Conservation (phyloP, 164 flowering plant species). For the Tetrastigma voinierianum region DNA sequence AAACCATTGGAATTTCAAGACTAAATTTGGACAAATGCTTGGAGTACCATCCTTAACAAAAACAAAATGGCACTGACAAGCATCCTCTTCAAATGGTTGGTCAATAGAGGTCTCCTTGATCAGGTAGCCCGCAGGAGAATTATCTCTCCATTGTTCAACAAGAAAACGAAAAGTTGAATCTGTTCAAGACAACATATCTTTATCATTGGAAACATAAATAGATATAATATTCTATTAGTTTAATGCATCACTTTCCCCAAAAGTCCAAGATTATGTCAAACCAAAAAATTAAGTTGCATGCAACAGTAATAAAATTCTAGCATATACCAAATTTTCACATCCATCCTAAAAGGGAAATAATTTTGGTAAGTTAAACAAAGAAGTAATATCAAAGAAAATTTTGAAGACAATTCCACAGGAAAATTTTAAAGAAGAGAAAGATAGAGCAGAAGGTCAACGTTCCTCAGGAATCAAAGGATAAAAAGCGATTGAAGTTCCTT, state of each 20-base stretch:
- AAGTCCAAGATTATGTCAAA: background rate
- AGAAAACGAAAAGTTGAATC: conserved; percentile 84
- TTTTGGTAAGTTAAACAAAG: too few species aligned
- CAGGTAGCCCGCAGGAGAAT: conserved; percentile 71
- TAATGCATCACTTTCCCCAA: background rate
- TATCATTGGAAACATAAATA: background rate
- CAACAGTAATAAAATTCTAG: background rate
- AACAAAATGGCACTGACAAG: conserved; percentile 78
- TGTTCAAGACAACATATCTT: conserved; percentile 25
- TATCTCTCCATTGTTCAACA: conserved; percentile 78
- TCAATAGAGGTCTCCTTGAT: conserved; percentile 81
- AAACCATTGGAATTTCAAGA: conserved; percentile 83
- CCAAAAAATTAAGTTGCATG: too few species aligned
- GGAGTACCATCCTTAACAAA: conserved; percentile 54
- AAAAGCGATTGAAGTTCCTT: too few species aligned
- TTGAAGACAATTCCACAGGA: too few species aligned
- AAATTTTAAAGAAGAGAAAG: too few species aligned
- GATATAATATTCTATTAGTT: background rate
- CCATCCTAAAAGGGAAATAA: background rate
- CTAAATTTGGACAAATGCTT: conserved; percentile 46
- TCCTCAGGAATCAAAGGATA: too few species aligned
- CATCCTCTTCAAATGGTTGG: conserved; percentile 87
- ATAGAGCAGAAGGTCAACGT: too few species aligned
- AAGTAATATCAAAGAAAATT: too few species aligned
- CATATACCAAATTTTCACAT: background rate